Base-by-base conservation (phyloP, 2,329 filamentous ascomycete genomes). In the Septoria petroselini region DNA sequence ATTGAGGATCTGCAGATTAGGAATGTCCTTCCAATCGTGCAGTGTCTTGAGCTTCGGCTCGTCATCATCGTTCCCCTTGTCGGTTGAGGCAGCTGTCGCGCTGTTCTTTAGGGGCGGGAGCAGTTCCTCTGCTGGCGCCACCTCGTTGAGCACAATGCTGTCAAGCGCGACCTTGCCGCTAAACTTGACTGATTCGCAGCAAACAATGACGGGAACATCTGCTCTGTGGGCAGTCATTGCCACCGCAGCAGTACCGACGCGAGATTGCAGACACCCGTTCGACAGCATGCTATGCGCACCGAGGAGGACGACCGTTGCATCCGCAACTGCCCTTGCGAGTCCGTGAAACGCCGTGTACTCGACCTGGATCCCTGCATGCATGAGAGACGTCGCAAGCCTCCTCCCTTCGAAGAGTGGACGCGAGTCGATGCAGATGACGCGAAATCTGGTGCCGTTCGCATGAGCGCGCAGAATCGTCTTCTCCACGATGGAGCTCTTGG, bases 181-280 rank as follows among this genome's bases (percentile, higher is more conserved):
- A 68, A 97, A 96, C 71, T 97, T 98, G 73, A 97, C 84, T 3
- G 86, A 93, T 73, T 97, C 91, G 69, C 89, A 95, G 52, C 94
- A 86, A 2, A 94, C 88, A 27, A 94, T 84, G 51, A 97, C 88
- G 1, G 88, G 86, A 30, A 91, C 81, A 50, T 85, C 84, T 15
- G 83, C 76, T 49, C 86, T 82, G 43, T 84, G 82, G 4, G 91
- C 91, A 34, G 86, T 83, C 75, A 93, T 86, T 14, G 91, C 91
- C 7, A 97, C 80, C 52, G 93, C 81, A 18, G 88, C 88, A 3
- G 91, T 95, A 53, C 93, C 93, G 7, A 89, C 83, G 15, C 90
- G 83, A 3, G 87, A 91, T 70, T 94, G 95, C 61, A 98, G 79
- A 27, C 88, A 81, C 6, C 93, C 93, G 69, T 97, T 97, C 60